Conservation (phyloP, 257 asterid species). For the Solanum tacnaense region DNA sequence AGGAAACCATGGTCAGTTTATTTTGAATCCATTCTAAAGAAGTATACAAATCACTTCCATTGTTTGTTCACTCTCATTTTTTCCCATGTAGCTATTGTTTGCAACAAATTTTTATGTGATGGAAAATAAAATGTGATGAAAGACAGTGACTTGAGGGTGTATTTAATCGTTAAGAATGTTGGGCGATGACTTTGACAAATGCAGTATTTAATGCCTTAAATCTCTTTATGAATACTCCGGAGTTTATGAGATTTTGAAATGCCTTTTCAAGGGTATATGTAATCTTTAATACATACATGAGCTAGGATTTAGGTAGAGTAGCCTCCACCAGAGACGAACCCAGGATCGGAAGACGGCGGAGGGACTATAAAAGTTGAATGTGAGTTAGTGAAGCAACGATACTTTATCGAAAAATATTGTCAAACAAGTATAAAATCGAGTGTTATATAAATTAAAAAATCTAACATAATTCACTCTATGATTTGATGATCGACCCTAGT, state of each 20-base stretch:
- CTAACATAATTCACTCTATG: too few relatives aligned
- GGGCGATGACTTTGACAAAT: background rate
- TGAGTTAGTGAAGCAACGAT: too few relatives aligned
- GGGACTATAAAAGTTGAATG: too few relatives aligned
- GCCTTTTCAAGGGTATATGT: background rate
- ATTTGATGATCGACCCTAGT: too few relatives aligned
- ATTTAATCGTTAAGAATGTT: background rate
- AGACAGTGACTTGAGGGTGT: background rate
- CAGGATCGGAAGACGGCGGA: too few relatives aligned
- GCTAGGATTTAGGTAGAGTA: too few relatives aligned
- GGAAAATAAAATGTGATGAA: too few relatives aligned
- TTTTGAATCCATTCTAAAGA: background rate
- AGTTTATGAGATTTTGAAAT: background rate
- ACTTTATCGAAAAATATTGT: too few relatives aligned
- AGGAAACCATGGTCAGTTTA: conserved; percentile 27
- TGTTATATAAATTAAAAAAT: too few relatives aligned
- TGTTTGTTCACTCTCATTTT: background rate
- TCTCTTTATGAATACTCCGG: too few relatives aligned
- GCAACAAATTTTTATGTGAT: background rate
- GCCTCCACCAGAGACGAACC: background rate
- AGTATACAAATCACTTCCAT: background rate
- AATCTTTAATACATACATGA: fast-evolving
- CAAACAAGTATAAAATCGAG: too few relatives aligned
- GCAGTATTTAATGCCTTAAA: background rate
- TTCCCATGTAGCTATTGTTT: background rate